phyloP scores from a whole-genome alignment of 192 early-diverging fungal species.

The Dissophora ornata region DNA sequence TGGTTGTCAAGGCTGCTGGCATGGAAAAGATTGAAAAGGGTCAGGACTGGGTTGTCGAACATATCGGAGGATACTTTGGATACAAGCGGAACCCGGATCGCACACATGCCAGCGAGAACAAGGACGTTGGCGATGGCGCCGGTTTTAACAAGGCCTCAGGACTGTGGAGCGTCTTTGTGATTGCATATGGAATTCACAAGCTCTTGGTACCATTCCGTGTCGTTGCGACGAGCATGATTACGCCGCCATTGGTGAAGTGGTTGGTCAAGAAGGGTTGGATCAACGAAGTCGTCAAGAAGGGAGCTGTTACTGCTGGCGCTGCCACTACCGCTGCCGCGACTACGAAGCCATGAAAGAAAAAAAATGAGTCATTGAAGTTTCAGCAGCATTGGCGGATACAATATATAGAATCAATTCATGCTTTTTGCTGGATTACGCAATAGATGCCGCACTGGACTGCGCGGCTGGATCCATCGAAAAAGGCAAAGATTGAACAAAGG shows the following conservation, averaged over 20 bases:
- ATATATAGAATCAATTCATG: no score
- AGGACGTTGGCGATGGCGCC: constrained; percentile 6
- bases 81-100: constrained; percentile 29
- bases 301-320: not conserved
- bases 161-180: constrained; percentile 60
- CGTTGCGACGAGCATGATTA: constrained; percentile 64
- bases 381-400: not conserved
- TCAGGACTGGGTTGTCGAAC: constrained; percentile 58
- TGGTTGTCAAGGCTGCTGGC: constrained; percentile 56
- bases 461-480: no score
- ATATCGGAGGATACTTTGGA: constrained; percentile 36
- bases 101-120: not conserved
- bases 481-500: no score
- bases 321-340: not conserved
- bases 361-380: no score
- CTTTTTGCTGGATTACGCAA: no score
- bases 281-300: constrained; percentile 36
- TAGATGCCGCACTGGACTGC: no score
- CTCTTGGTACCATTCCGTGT: constrained; percentile 64
- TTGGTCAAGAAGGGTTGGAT: constrained; percentile 62
- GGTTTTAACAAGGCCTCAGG: constrained; percentile 57
- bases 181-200: constrained; percentile 74
- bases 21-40: constrained; percentile 58
- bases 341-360: constrained; percentile 7
- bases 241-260: constrained; percentile 61